phyloP scores from a whole-genome alignment of 2,329 filamentous ascomycete species.

The Neophaeococcomyces mojaviensis region DNA sequence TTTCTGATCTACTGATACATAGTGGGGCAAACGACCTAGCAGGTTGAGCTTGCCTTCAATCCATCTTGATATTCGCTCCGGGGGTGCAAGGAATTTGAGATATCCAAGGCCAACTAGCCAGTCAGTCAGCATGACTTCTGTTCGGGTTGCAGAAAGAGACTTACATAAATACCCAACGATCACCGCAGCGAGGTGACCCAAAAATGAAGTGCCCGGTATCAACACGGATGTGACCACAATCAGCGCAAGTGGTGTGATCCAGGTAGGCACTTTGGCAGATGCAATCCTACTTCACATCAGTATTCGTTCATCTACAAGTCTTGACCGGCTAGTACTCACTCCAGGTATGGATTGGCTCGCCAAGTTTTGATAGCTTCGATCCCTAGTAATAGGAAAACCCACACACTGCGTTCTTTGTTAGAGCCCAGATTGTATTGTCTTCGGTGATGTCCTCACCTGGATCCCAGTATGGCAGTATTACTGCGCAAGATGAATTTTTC shows the following conservation, averaged over 20 bases:
- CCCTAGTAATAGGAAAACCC: conserved; percentile 82
- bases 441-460: conserved; percentile 53
- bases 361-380: conserved; percentile 82
- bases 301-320: neutral
- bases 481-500: conserved; percentile 64
- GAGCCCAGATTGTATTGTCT: neutral
- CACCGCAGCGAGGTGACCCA: conserved; percentile 83
- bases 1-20: conserved; percentile 91
- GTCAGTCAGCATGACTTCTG: conserved; percentile 5
- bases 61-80: conserved; percentile 79
- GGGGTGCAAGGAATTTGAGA: conserved; percentile 80
- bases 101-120: conserved; percentile 70
- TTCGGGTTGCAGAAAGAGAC: conserved; percentile 28
- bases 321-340: conserved; percentile 31
- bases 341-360: conserved; percentile 70
- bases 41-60: conserved; percentile 83
- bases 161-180: conserved; percentile 76
- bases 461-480: conserved; percentile 70
- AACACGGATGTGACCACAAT: conserved; percentile 68
- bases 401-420: conserved; percentile 54
- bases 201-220: conserved; percentile 70
- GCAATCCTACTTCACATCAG: conserved; percentile 39
- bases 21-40: conserved; percentile 75
- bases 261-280: conserved; percentile 74
- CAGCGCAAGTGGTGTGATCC: conserved; percentile 77